Evolutionary conservation across 2,329 filamentous ascomycete genomes (phyloP).

Genomic region (Nigrospora sphaerica): DNA sequence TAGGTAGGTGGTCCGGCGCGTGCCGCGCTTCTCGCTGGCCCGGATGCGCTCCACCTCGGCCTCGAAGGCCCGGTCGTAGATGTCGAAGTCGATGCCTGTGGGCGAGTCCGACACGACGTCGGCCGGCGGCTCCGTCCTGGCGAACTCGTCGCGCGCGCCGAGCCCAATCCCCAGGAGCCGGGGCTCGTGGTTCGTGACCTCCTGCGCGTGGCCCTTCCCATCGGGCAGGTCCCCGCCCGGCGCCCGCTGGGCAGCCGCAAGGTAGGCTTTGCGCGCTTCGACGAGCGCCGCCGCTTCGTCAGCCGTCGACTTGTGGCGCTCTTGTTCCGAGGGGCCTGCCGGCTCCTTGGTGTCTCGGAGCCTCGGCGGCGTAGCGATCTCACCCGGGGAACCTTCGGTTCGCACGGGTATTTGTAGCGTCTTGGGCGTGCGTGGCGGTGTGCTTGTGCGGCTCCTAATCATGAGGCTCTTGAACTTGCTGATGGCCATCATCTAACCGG

Average conservation of each 20-base stretch:
- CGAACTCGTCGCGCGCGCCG: constrained; percentile 43
- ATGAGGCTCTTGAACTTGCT: constrained; percentile 78
- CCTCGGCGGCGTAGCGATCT: not conserved
- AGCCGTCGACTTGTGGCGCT: constrained; percentile 24
- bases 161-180: constrained; percentile 73
- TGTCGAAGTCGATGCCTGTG: constrained; percentile 73
- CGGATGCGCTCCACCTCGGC: constrained; percentile 60
- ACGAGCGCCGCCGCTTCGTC: constrained; percentile 44
- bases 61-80: constrained; percentile 84
- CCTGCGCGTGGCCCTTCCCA: constrained; percentile 56
- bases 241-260: constrained; percentile 19
- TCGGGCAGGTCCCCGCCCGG: constrained; percentile 24
- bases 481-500: constrained; percentile 73
- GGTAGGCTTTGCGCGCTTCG: constrained; percentile 36
- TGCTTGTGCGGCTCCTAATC: constrained; percentile 32
- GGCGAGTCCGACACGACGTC: constrained; percentile 75
- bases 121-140: constrained; percentile 9
- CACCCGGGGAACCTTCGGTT: not conserved
- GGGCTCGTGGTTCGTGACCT: constrained; percentile 53
- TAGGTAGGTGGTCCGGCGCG: constrained; percentile 36
- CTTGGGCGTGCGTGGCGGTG: constrained; percentile 12
- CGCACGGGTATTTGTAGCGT: constrained; percentile 9
- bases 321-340: constrained; percentile 12
- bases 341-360: not conserved
- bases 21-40: constrained; percentile 19